Percentiles rank a stretch among this genome's conserved stretches.
Evolutionary conservation across 1,284 basidiomycete species (phyloP).

Genomic region (Leccinum glutinopallens): DNA sequence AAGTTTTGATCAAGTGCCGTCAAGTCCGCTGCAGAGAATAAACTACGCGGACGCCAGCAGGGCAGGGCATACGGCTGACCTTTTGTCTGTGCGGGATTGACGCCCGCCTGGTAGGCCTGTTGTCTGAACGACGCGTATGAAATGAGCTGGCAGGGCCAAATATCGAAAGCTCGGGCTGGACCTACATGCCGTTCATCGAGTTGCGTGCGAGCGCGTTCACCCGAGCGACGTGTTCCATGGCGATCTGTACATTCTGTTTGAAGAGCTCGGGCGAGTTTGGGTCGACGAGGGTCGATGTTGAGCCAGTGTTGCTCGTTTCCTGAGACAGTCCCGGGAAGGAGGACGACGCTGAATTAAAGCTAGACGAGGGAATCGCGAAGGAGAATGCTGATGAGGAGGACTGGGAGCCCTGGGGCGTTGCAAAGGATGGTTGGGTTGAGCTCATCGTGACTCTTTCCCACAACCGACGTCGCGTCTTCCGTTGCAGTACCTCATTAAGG

Average conservation of each 20-base stretch:
- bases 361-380: slow-evolving; percentile 25
- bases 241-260: slow-evolving; percentile 47
- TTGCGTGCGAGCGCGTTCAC: slow-evolving; percentile 42
- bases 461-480: neutral
- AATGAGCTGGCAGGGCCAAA: neutral
- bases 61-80: slow-evolving; percentile 30
- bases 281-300: slow-evolving; percentile 33
- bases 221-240: slow-evolving; percentile 40
- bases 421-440: slow-evolving; percentile 22
- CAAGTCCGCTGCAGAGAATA: slow-evolving; percentile 39
- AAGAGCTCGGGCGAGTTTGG: slow-evolving; percentile 49
- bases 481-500: too few relatives aligned
- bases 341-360: slow-evolving; percentile 15
- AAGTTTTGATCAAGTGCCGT: slow-evolving; percentile 39
- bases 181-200: slow-evolving; percentile 45
- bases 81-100: slow-evolving; percentile 44
- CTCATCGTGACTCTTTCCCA: slow-evolving; percentile 11
- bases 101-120: slow-evolving; percentile 45
- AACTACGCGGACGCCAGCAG: neutral
- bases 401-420: slow-evolving; percentile 19
- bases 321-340: slow-evolving; percentile 31
- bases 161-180: neutral
- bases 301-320: slow-evolving; percentile 21
- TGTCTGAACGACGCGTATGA: slow-evolving; percentile 35
- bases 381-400: slow-evolving; percentile 23